These are phyloP conservation scores for Candida takata DNA, from an alignment of 805 yeast species.

Conservation along the genomic window DNA sequence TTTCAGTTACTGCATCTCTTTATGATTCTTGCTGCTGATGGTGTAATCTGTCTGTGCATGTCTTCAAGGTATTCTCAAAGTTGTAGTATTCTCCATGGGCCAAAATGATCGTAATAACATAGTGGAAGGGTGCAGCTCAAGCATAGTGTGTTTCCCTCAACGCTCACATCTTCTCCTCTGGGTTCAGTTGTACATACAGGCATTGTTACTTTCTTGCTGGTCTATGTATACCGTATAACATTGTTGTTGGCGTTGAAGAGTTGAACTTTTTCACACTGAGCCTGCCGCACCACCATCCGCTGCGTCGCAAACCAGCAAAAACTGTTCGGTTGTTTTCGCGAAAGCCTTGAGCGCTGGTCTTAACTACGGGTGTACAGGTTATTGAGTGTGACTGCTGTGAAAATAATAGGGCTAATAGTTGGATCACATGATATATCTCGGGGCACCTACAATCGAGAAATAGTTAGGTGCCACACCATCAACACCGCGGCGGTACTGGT, in stretches of 20 bases:
- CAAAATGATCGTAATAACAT: too few species aligned
- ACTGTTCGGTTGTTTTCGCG: conserved; percentile 3
- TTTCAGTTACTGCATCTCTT: too few species aligned
- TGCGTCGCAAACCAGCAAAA: conserved; percentile 1
- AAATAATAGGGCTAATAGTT: conserved; percentile 1
- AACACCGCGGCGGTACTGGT: not conserved
- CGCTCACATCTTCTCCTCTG: too few species aligned
- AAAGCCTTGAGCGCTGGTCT: not conserved
- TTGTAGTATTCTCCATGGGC: too few species aligned
- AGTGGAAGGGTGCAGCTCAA: too few species aligned
- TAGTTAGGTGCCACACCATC: too few species aligned
- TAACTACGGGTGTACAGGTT: conserved; percentile 5
- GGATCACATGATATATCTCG: too few species aligned
- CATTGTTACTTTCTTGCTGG: conserved; percentile 28
- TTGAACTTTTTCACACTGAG: conserved; percentile 18
- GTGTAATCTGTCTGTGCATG: too few species aligned
- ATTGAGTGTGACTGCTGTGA: not conserved
- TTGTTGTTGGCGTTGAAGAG: conserved; percentile 14
- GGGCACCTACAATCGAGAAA: too few species aligned
- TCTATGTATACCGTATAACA: not conserved
- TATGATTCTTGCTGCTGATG: too few species aligned
- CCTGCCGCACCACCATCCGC: conserved; percentile 1
- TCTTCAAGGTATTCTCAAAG: too few species aligned
- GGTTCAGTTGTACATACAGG: conserved; percentile 30
- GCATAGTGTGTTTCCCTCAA: too few species aligned